Evolutionary conservation across 2,329 filamentous ascomycete species (phyloP).

Genomic region (Aureobasidium sp.): DNA sequence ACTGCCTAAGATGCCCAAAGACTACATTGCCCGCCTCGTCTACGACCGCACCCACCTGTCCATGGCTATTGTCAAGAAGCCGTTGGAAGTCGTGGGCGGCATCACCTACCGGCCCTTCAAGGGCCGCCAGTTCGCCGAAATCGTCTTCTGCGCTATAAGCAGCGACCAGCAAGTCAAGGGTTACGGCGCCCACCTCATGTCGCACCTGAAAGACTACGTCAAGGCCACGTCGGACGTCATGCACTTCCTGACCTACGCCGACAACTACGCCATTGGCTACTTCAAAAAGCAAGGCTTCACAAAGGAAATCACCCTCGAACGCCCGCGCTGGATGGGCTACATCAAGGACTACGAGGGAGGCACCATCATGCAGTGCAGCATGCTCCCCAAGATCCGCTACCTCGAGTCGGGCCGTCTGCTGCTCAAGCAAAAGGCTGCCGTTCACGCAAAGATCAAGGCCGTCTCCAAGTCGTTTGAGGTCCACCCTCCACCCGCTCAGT

Average conservation of each 20-base stretch:
- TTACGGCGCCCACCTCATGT: slow-evolving; percentile 96
- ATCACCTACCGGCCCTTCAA: slow-evolving; percentile 96
- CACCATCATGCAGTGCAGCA: slow-evolving; percentile 98
- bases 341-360: slow-evolving; percentile 99
- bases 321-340: slow-evolving; percentile 94
- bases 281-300: slow-evolving; percentile 99
- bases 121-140: slow-evolving; percentile 86
- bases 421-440: slow-evolving; percentile 91
- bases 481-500: slow-evolving; percentile 75
- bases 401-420: slow-evolving; percentile 89
- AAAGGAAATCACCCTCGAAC: slow-evolving; percentile 91
- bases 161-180: slow-evolving; percentile 98
- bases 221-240: slow-evolving; percentile 94
- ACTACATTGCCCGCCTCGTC: slow-evolving; percentile 94
- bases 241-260: slow-evolving; percentile 97
- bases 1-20: slow-evolving; percentile 97
- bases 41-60: slow-evolving; percentile 95
- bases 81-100: slow-evolving; percentile 50
- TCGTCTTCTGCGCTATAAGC: slow-evolving; percentile 96
- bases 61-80: slow-evolving; percentile 92
- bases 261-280: slow-evolving; percentile 98
- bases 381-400: slow-evolving; percentile 91
- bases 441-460: slow-evolving; percentile 88
- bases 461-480: slow-evolving; percentile 83
- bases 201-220: slow-evolving; percentile 94